These are phyloP conservation scores for Hymenoscyphus fructigenus DNA, from an alignment of 2,329 filamentous ascomycete genomes.

Conservation along the genomic window DNA sequence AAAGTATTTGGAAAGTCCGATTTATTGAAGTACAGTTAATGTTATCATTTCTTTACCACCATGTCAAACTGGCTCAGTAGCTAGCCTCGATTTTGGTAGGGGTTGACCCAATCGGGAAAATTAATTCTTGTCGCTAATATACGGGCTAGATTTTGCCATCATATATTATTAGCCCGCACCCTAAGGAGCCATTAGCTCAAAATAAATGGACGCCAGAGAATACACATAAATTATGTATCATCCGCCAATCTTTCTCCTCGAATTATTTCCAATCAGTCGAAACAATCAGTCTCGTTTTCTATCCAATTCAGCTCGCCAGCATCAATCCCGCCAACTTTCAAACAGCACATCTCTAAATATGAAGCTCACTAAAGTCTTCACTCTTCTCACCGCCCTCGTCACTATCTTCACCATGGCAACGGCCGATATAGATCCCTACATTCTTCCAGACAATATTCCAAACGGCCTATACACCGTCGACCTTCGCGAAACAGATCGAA, in stretches of 20 bases:
- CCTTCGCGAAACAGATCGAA: background rate
- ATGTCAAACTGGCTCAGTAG: too few species aligned
- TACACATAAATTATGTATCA: background rate
- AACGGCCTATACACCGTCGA: background rate
- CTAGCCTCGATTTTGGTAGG: too few species aligned
- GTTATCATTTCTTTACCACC: too few species aligned
- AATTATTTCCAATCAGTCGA: background rate
- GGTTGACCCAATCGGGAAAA: too few species aligned
- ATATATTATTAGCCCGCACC: too few species aligned
- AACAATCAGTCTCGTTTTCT: too few species aligned
- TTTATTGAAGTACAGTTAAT: too few species aligned
- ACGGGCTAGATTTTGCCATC: too few species aligned
- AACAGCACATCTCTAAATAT: background rate
- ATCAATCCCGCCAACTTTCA: background rate
- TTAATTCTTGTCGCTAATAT: too few species aligned
- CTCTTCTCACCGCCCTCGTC: background rate
- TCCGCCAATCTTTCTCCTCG: background rate
- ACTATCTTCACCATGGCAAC: background rate
- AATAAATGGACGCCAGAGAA: background rate
- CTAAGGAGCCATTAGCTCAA: too few species aligned
- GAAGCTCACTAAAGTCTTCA: background rate
- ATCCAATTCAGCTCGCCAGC: background rate
- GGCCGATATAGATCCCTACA: background rate
- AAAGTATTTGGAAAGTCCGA: too few species aligned
- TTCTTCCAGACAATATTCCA: background rate